A percentile compares a stretch with the other conserved stretches of the same genome.
Conservation (phyloP, 345 rosid genomes). For the Eucalyptus tenuipes region DNA sequence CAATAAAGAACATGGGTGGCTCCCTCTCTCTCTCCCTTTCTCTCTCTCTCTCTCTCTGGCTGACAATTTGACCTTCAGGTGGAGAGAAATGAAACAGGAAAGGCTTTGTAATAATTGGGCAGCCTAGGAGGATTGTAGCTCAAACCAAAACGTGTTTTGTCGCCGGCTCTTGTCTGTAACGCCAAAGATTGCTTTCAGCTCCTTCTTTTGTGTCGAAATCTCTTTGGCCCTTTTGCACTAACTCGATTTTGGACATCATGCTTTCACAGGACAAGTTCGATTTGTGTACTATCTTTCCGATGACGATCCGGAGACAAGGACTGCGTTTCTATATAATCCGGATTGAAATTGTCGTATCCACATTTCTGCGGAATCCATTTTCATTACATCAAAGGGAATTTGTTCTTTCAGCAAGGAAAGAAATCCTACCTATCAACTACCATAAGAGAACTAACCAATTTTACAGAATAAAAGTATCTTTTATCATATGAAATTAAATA, state of each 20-base stretch:
- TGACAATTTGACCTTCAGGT: not conserved
- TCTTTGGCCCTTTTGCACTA: not conserved
- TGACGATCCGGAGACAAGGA: not conserved
- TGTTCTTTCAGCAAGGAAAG: not conserved
- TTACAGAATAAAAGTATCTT: not conserved
- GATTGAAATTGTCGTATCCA: not conserved
- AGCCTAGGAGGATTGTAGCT: not conserved
- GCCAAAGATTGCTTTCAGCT: not conserved
- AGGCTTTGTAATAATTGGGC: not conserved
- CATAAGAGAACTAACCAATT: not conserved
- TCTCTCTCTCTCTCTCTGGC: not conserved
- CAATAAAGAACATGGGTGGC: not conserved
- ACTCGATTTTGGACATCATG: not conserved
- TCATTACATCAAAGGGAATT: not conserved
- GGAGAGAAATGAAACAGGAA: not conserved
- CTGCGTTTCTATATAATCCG: not conserved
- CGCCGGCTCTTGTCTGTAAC: not conserved
- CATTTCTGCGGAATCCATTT: not conserved
- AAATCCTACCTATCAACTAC: not conserved
- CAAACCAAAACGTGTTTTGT: not conserved
- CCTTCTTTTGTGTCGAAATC: not conserved
- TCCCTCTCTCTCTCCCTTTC: not conserved
- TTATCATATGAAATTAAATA: not conserved
- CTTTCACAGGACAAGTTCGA: not conserved
- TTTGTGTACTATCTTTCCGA: not conserved